Base-by-base conservation (phyloP, 345 rosid genomes). In the Acer yangbiense region DNA sequence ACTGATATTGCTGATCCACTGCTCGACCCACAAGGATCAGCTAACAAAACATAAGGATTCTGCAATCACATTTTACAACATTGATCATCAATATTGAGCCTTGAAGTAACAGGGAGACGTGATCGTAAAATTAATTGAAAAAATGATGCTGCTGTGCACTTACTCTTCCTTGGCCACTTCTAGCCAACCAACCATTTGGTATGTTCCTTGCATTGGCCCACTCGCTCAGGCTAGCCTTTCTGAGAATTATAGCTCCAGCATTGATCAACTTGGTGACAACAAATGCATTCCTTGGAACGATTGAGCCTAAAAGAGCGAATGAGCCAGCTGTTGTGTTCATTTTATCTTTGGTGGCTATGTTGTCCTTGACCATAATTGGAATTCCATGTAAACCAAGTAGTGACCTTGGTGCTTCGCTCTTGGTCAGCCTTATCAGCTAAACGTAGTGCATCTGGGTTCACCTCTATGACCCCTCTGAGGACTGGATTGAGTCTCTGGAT, bases 1-100 rank as follows among this genome's bases (percentile, higher is more conserved):
- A 92, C 92, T 0, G 93, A 87, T 48, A 94, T 91, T 29, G 89
- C 93, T 23, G 98, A 80, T n/a, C 90, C 97, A 65, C 92, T 92
- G 73, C 93, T 92, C 69, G 94, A 92, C 18, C 94, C 96, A 46
- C 87, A 85, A 0, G 96, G 90, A 85, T 50, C 77, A 2, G 83
- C 94, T 5, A 76, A 60, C 9, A 76, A 16, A 23, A 85, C 74
- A 60, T 64, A 82, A 1, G 82, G 83, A 61, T 78, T 82, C 83
- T 78, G 63, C 65, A 78, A 17, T 50, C 54, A 13, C 16, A 11
- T 50, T 50, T 50, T 35, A 35, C 39, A 43, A 43, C 46, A 43
- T 43, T 9, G 46, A 52, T 52, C 57, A 55, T 43, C 11, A 35
- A 69, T 67, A 13, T 1, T 8, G 43, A 11, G 35, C 55, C 39